Conservation (phyloP, 139 green algal genomes). For the Chlorella sp. region DNA sequence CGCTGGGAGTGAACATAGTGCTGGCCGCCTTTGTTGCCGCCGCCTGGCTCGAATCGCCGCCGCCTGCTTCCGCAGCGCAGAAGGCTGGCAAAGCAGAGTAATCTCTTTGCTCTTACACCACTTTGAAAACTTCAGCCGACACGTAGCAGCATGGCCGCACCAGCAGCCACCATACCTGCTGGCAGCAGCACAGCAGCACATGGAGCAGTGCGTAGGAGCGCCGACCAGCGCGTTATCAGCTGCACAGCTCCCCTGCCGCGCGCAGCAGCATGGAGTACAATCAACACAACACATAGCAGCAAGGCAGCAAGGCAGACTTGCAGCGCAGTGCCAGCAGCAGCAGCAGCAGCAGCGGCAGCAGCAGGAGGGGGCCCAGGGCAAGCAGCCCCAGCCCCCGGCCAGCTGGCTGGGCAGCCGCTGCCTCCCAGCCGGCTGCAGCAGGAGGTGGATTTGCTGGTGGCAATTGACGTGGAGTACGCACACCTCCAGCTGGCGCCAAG, state of each 20-base stretch:
- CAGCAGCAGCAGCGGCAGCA: not conserved
- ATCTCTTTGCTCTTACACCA: not conserved
- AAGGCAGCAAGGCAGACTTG: not conserved
- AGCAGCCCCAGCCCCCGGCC: not conserved
- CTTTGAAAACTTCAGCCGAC: not conserved
- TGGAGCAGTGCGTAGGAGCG: not conserved
- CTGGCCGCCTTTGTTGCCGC: conserved; percentile 28
- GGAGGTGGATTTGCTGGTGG: conserved; percentile 29
- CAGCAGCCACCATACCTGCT: not conserved
- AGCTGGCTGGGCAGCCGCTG: not conserved
- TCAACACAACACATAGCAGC: not conserved
- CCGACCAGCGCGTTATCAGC: not conserved
- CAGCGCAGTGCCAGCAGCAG: not conserved
- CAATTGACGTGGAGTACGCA: conserved; percentile 49
- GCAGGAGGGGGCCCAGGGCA: not conserved
- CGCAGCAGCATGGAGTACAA: not conserved
- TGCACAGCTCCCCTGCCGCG: not conserved
- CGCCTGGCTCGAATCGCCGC: conserved; percentile 31
- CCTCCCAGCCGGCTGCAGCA: conserved; percentile 28
- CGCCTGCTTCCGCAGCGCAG: not conserved
- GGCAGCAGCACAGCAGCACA: not conserved
- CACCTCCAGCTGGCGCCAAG: not conserved
- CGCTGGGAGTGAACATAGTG: conserved; percentile 34
- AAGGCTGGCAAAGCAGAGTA: conserved; percentile 23
- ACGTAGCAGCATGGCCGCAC: not conserved